Evolutionary conservation across 2,329 filamentous ascomycete genomes (phyloP).

Genomic region (Herpotrichia juniperi): DNA sequence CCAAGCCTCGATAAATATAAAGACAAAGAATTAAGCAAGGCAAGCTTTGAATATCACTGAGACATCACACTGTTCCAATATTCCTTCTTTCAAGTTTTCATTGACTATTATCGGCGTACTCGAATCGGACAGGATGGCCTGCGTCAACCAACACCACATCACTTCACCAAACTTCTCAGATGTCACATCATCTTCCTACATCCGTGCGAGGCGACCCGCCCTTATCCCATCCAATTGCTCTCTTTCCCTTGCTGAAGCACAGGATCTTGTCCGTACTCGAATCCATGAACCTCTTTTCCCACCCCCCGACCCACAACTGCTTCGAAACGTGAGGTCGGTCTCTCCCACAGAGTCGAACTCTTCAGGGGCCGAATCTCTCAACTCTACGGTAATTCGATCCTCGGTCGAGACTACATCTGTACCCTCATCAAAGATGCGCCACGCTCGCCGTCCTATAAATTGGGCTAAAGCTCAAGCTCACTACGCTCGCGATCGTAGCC

Average conservation of each 20-base stretch:
- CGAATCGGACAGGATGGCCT: constrained; percentile 8
- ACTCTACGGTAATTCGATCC: neutral
- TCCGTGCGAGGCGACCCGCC: constrained; percentile 14
- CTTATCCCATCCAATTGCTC: constrained; percentile 14
- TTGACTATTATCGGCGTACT: neutral
- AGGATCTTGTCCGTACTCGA: constrained; percentile 15
- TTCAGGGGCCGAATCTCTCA: neutral
- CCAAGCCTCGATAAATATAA: constrained; percentile 3
- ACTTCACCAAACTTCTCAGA: constrained; percentile 6
- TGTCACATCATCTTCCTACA: constrained; percentile 5
- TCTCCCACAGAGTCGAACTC: constrained; percentile 3
- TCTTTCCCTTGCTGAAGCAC: constrained; percentile 17
- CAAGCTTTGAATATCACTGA: neutral
- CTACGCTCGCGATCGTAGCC: constrained; percentile 15
- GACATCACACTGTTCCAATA: neutral
- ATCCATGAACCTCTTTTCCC: constrained; percentile 19
- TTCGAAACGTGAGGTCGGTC: constrained; percentile 5
- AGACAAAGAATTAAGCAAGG: neutral
- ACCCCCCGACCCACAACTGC: constrained; percentile 13
- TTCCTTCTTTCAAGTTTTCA: neutral
- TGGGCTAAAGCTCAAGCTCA: constrained; percentile 23
- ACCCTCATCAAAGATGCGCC: constrained; percentile 6
- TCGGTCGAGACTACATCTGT: neutral
- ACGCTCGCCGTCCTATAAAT: constrained; percentile 11
- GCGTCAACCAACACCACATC: constrained; percentile 7